phyloP scores from a whole-genome alignment of 164 flowering plant species.

The Paratinospora sagittata region DNA sequence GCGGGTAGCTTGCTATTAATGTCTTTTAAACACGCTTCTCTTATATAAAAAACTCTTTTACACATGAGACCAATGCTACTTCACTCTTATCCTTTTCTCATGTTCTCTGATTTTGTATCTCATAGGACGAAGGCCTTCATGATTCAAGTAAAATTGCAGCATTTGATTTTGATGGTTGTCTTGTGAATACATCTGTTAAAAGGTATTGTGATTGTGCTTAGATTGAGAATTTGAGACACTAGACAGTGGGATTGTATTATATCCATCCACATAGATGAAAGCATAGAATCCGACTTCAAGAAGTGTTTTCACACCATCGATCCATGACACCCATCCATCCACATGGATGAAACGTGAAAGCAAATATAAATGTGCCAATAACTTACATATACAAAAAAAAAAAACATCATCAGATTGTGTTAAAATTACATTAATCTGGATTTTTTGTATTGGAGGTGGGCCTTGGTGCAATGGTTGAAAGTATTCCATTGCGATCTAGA shows the following conservation, averaged over 20 bases:
- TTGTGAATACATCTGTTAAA: conserved; percentile 70
- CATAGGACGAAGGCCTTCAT: conserved; percentile 70
- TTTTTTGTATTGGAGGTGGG: no score
- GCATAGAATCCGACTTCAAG: no score
- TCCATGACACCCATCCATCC: background rate
- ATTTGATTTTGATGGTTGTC: conserved; percentile 98
- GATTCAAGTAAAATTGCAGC: conserved; percentile 89
- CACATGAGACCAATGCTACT: background rate
- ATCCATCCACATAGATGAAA: background rate
- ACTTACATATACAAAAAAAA: no score
- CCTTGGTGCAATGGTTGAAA: no score
- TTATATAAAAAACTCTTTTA: background rate
- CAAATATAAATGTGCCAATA: background rate
- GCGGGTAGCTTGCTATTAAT: conserved; percentile 40
- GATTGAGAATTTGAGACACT: no score
- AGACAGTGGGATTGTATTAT: no score
- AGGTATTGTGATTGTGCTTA: no score
- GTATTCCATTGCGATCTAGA: no score
- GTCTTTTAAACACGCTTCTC: background rate
- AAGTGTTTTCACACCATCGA: no score
- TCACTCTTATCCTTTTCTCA: background rate
- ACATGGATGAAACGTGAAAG: background rate
- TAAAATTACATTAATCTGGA: no score
- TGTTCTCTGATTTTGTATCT: background rate
- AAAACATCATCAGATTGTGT: no score